Base-by-base conservation (phyloP, 305 asterid genomes). In the Rubia balearica region DNA sequence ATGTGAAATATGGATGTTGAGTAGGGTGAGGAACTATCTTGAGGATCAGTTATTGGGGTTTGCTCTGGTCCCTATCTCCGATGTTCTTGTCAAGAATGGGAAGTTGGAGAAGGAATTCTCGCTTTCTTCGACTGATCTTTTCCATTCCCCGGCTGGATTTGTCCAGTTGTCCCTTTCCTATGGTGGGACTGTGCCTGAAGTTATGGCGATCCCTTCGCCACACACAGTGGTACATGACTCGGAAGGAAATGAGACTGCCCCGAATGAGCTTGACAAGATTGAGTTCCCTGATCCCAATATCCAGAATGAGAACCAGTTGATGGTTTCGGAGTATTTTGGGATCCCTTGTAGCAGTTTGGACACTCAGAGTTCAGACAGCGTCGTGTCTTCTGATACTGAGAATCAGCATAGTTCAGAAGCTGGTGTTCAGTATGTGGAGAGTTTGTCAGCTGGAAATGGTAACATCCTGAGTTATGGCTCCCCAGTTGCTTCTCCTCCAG, bases 1-100 rank as follows among this genome's bases (percentile, higher is more conserved):
- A 73, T 92, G 97, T 71, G 99, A 95, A 86, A 80, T 95, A 77
- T 95, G 97, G 97, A 95, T 95, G 99, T 89, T 95, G 21, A 95
- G 99, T 77, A 84, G 98, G 82, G 98, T 92, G 69, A 85, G 75
- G 81, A 95, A 95, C 78, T 95, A 95, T 78, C 86, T 95, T 14
- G 96, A 95, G 78, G 99, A 95, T 64, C 99, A 95, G 82, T 84
- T 95, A 81, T 87, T 95, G 3, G 99, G 99, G 5, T 95, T 95
- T 71, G 91, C 96, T 49, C 74, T 91, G 81, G 96, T 95, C 55
- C 98, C 99, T 16, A 40, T 95, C 0, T 87, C 97, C 67, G 98
- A 95, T 74, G 75, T 95, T 72, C 74, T 90, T 57, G 61, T 83
- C 60, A 77, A 81, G 55, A 73, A 80, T 33, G 96, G 96, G 17